A percentile compares a stretch with the other conserved stretches of the same genome.
Conservation (phyloP, 129 eudicot genomes). For the Chrysanthemum lavandulifolium region DNA sequence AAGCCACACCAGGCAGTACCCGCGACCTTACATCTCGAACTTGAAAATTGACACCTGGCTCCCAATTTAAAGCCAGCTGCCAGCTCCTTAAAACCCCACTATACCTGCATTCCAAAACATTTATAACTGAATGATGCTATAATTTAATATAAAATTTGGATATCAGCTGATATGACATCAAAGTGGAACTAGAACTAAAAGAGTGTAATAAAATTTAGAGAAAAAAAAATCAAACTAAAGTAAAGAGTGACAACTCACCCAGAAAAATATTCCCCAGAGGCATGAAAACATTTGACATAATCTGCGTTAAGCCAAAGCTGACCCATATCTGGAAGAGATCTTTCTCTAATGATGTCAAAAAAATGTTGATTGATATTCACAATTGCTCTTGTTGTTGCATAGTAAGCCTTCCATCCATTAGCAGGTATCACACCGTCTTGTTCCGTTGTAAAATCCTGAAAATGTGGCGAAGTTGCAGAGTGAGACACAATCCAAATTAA, state of each 20-base stretch:
- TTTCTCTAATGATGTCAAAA: conserved; percentile 69
- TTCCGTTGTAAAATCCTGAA: conserved; percentile 88
- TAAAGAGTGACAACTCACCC: conserved; percentile 49
- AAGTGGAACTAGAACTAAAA: conserved; percentile 1
- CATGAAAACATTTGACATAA: conserved; percentile 91
- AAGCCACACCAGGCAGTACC: conserved; percentile 72
- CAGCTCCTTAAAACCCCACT: conserved; percentile 78
- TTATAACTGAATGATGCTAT: not conserved
- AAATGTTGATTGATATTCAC: conserved; percentile 66
- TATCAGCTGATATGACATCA: not conserved
- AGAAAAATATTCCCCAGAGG: conserved; percentile 66
- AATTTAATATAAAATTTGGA: not conserved
- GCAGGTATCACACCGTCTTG: conserved; percentile 68
- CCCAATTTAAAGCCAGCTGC: conserved; percentile 85
- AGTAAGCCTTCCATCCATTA: conserved; percentile 97
- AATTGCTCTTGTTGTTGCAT: conserved; percentile 93
- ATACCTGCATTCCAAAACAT: conserved; percentile 44
- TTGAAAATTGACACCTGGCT: conserved; percentile 55
- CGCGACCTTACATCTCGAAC: conserved; percentile 76
- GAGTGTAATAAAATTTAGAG: not conserved
- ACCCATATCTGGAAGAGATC: conserved; percentile 82
- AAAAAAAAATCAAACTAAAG: not conserved
- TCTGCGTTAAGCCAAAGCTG: conserved; percentile 95
- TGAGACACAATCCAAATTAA: not conserved
- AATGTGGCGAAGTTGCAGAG: not conserved